phyloP scores from a whole-genome alignment of 176 grass and related monocot species.

The Ampelocalamus luodianensis region DNA sequence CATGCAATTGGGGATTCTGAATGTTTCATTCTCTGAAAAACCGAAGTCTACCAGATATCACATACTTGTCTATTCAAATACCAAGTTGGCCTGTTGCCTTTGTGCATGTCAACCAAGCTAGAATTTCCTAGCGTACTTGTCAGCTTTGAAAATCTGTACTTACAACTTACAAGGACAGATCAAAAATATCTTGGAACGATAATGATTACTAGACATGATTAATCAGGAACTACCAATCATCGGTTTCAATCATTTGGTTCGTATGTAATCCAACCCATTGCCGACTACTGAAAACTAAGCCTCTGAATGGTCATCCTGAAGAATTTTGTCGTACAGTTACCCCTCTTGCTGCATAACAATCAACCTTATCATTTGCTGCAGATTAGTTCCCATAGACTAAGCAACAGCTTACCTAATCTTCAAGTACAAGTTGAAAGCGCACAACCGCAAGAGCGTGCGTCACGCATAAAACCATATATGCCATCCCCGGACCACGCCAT shows the following conservation, averaged over 20 bases:
- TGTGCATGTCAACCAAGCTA: conserved; percentile 25
- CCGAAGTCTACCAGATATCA: conserved; percentile 5
- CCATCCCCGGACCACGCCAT: neutral
- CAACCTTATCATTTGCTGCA: neutral
- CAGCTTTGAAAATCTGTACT: conserved; percentile 3
- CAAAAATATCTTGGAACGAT: conserved; percentile 31
- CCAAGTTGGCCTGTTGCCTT: conserved; percentile 15
- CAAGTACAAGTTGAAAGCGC: neutral
- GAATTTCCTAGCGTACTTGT: conserved; percentile 1
- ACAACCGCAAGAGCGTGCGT: neutral
- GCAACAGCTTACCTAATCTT: conserved; percentile 13
- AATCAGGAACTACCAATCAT: conserved; percentile 43
- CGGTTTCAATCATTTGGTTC: neutral
- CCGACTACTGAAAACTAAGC: neutral
- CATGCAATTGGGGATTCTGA: neutral
- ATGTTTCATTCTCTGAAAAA: conserved; percentile 8
- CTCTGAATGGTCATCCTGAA: conserved; percentile 14
- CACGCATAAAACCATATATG: neutral
- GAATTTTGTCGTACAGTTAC: neutral
- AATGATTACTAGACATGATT: conserved; percentile 31
- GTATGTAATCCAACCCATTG: neutral
- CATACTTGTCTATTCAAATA: neutral
- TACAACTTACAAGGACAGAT: conserved; percentile 33
- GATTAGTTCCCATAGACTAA: neutral
- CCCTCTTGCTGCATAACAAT: neutral